A percentile compares a stretch with the other conserved stretches of the same genome.
phyloP scores from a whole-genome alignment of 768 basidiomycete species.

The Cystofilobasidium macerans region DNA sequence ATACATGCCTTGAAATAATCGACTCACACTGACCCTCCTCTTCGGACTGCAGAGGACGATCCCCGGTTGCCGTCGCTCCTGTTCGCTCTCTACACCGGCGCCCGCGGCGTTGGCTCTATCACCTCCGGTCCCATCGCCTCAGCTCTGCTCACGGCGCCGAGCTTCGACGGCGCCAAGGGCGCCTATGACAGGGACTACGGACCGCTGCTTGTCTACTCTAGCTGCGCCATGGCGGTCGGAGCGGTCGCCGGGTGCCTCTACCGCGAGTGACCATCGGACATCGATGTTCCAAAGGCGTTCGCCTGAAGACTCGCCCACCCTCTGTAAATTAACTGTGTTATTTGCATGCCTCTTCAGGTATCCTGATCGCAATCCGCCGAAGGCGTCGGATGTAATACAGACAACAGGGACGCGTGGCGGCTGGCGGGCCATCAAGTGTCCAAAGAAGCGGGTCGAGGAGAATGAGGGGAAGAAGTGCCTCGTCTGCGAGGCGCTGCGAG shows the following conservation, averaged over 20 bases:
- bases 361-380: no score
- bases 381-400: no score
- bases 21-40: neutral
- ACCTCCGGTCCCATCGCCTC: constrained; percentile 33
- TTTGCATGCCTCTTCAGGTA: no score
- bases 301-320: no score
- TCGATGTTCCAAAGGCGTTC: no score
- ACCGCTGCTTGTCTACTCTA: neutral
- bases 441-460: no score
- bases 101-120: constrained; percentile 33
- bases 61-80: constrained; percentile 27
- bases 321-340: no score
- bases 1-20: constrained; percentile 8
- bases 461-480: no score
- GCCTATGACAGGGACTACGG: constrained; percentile 35
- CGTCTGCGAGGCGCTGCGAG: no score
- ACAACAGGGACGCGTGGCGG: no score
- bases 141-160: constrained; percentile 29
- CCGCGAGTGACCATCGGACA: constrained; percentile 1
- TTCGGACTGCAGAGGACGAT: constrained; percentile 31
- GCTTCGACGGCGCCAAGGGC: constrained; percentile 28
- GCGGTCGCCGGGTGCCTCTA: constrained; percentile 31
- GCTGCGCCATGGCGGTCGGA: neutral
- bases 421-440: no score
- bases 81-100: constrained; percentile 32